A percentile compares a stretch with the other conserved stretches of the same genome.
Evolutionary conservation across 2,329 filamentous ascomycete species (phyloP).

Genomic region (Diaporthe helianthi): DNA sequence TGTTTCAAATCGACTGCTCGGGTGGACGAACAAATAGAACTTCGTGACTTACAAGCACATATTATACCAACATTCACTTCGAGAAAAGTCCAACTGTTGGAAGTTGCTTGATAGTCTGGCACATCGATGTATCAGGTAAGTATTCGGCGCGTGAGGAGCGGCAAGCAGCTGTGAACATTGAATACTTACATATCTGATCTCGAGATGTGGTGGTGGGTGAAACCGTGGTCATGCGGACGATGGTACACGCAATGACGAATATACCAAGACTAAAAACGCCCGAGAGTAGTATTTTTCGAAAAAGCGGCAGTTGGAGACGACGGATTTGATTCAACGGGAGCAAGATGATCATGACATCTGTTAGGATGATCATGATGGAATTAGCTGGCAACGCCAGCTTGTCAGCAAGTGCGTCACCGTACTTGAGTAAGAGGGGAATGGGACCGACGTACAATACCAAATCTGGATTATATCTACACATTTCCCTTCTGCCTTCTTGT

Average conservation of each 20-base stretch:
- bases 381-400: background rate
- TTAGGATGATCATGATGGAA: slow-evolving; percentile 34
- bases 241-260: slow-evolving; percentile 3
- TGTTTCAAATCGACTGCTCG: fast-evolving
- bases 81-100: slow-evolving; percentile 37
- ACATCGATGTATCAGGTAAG: background rate
- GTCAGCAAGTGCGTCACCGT: background rate
- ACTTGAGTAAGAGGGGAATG: too few relatives aligned
- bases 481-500: slow-evolving; percentile 4
- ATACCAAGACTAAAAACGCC: slow-evolving; percentile 3
- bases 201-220: slow-evolving; percentile 1
- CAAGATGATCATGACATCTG: slow-evolving; percentile 35
- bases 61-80: slow-evolving; percentile 35
- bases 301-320: slow-evolving; percentile 30
- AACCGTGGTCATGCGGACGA: background rate
- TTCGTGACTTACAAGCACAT: slow-evolving; percentile 33
- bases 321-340: slow-evolving; percentile 35
- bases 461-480: slow-evolving; percentile 13
- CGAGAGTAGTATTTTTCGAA: slow-evolving; percentile 1
- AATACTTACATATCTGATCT: slow-evolving; percentile 2
- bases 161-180: fast-evolving
- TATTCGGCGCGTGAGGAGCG: too few relatives aligned
- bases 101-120: slow-evolving; percentile 35
- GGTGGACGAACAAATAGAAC: background rate
- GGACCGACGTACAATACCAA: background rate